Conservation (phyloP, 108 stramenopile genomes). For the Nannochloropsis oceanica region DNA sequence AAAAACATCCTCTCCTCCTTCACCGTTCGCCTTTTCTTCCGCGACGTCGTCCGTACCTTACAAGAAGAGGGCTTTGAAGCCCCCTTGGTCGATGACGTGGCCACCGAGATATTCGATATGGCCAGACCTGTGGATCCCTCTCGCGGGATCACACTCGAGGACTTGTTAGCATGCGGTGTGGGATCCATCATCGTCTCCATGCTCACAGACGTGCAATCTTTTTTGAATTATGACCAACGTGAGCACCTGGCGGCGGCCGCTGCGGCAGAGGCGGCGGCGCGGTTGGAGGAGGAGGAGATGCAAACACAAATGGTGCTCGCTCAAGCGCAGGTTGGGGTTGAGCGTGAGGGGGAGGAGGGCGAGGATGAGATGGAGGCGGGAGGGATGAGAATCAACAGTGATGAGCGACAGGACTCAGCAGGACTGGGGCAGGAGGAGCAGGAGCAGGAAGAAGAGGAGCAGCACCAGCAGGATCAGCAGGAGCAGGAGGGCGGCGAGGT, state of each 20-base stretch:
- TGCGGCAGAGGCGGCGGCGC: background rate
- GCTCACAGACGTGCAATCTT: slow-evolving; percentile 30
- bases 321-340: no score
- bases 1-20: slow-evolving; percentile 1
- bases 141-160: slow-evolving; percentile 8
- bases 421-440: no score
- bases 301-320: no score
- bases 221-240: slow-evolving; percentile 31
- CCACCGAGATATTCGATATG: slow-evolving; percentile 37
- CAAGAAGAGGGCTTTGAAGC: background rate
- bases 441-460: background rate
- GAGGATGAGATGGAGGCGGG: no score
- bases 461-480: background rate
- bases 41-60: slow-evolving; percentile 8
- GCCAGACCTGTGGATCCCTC: background rate
- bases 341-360: no score
- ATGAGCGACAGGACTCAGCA: no score
- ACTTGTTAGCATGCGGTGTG: slow-evolving; percentile 13
- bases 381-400: no score
- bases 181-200: slow-evolving; percentile 25
- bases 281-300: background rate
- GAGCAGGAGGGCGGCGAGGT: background rate
- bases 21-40: slow-evolving; percentile 24
- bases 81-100: slow-evolving; percentile 2
- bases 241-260: background rate